Evolutionary conservation across 2,329 filamentous ascomycete species (phyloP).

Genomic region (Epichloe aotearoae): DNA sequence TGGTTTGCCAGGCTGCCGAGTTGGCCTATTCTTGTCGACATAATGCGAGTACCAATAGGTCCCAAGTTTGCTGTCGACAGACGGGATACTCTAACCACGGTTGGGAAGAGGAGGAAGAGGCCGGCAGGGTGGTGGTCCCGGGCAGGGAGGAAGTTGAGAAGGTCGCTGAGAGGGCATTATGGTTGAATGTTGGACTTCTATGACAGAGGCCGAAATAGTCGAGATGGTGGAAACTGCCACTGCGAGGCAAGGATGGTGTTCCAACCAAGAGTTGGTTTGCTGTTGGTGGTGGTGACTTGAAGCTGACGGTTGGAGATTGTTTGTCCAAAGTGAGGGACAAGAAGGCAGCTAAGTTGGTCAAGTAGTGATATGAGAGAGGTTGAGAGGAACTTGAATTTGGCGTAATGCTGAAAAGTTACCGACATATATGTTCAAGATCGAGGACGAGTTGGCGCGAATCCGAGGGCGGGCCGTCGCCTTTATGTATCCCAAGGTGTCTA

Average conservation of each 20-base stretch:
- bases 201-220: not conserved
- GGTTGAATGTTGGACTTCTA: constrained; percentile 5
- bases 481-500: constrained; percentile 17
- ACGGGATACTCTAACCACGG: constrained; percentile 29
- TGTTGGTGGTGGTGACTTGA: not conserved
- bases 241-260: not conserved
- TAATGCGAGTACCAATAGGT: not conserved
- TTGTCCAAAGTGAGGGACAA: not conserved
- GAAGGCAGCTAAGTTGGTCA: not conserved
- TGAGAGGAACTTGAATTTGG: not conserved
- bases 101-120: constrained; percentile 54
- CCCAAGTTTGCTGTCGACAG: not conserved
- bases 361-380: not conserved
- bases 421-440: not conserved
- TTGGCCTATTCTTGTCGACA: not conserved
- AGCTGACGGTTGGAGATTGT: too few relatives aligned
- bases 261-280: not conserved
- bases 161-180: constrained; percentile 47
- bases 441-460: not conserved
- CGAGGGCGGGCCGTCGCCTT: constrained; percentile 16
- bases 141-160: constrained; percentile 54
- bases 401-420: not conserved
- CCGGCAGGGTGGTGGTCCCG: constrained; percentile 49
- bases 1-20: not conserved
- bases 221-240: not conserved